Evolutionary conservation across 2,329 filamentous ascomycete genomes (phyloP), one percentile per base, ranked within the genome.

Genomic region (Pseudogymnoascus sp.): DNA sequence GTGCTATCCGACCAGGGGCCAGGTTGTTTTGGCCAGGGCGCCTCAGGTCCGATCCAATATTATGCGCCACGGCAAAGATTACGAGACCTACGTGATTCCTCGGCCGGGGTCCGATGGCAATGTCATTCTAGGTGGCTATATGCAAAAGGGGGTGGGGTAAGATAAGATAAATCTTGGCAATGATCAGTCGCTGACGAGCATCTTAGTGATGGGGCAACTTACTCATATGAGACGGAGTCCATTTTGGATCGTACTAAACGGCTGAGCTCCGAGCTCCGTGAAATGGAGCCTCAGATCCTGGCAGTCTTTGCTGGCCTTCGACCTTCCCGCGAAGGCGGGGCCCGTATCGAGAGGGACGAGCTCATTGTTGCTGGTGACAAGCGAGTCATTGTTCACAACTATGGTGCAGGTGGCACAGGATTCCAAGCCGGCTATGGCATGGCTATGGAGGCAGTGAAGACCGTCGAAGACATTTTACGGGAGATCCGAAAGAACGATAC

Each of bases 331-430:
- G 70, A 74, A 56, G 80, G 71, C 6, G 74, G 74, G 3, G 66
- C 73, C 10, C 69, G 74, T 29, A 64, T 75, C 4, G 73, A 75
- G 64, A 64, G 69, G 1, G 76, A 74, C 42, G 62, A 61, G 13
- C 68, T 65, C 7, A 75, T 19, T 0, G 67, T 76, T 2, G 63
- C 63, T 1, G 72, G 70, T 5, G 65, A 66, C 2, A 64, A 60
- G 1, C 61, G 59, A 3, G 24, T 70, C 13, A 65, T 76, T 1
- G 67, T 79, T 6, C 77, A 78, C 66, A 78, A 79, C 62, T 79
- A 80, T 65, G 78, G 78, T 6, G 78, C 77, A 6, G 76, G 78
- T 1, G 78, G 78, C 6, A 77, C 78, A 1, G 78, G 78, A 0
- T 80, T 75, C 63, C 76, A 78, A 60, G 77, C 77, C 3, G 75